Base-by-base conservation (phyloP, 208 protist species). In the Leptomonas seymouri region DNA sequence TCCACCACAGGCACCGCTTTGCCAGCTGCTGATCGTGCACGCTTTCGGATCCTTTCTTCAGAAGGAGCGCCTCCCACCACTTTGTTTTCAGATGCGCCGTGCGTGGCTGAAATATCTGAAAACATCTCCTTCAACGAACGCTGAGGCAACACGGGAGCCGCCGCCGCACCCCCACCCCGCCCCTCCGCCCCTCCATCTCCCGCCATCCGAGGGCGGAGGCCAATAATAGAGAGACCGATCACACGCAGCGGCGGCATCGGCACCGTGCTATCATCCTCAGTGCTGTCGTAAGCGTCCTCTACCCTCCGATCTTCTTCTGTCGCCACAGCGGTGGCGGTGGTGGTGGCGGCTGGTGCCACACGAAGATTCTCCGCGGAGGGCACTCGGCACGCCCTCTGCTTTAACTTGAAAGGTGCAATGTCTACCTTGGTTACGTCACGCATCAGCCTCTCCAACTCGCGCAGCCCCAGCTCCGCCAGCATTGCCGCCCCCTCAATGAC, bases 171-270 rank as follows among this genome's bases (percentile, higher is more conserved):
- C 3, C 15, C 51, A 49, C 16, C 12, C 34, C 27, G 44, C 12
- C 18, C 16, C 12, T 48, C 44, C 11, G 44, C 44, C 18, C 44
- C 44, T 48, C 20, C 16, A 25, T 21, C 51, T 30, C 21, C 14
- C 21, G 30, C 59, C 28, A 15, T 18, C 18, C 42, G 28, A 48
- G 49, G 15, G 15, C 59, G 64, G 4, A 74, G 62, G 3, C 60
- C 74, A 36, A 72, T 67, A 18, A 75, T 72, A 30, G 68, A 67
- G 39, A 80, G 46, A 12, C 45, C 68, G 31, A 80, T 48, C 1
- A 64, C 46, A 31, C 56, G 74, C 36, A 79, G 60, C 23, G 74
- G 58, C 31, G 71, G 71, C 71, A 76, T 76, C 9, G 63, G 39
- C 46, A 60, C 30, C n/a, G 15, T 36, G n/a, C 30, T n/a, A 0